Base-by-base conservation (phyloP, 129 eudicot genomes). In the Gnaphalium uliginosum region DNA sequence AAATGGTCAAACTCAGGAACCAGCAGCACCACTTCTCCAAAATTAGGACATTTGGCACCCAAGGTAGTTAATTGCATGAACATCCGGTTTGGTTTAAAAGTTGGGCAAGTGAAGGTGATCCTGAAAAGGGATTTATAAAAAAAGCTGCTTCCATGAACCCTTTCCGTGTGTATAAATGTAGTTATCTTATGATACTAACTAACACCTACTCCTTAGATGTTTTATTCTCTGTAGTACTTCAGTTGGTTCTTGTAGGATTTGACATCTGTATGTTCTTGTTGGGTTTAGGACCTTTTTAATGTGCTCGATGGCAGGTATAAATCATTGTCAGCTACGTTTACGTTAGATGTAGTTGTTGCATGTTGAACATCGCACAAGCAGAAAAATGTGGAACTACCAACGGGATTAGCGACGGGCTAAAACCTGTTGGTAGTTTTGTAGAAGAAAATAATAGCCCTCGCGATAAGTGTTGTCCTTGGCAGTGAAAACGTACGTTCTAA, bases 1-100 rank as follows among this genome's bases (percentile, higher is more conserved):
- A 27, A 63, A 78, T 68, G 85, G 62, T 76, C 83, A 83, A 29
- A 43, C 41, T 65, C 63, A 33, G 51, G 86, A 74, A 75, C 70
- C 46, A n/a, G 73, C 33, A 37, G 19, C 24, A 37, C 68, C 43
- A 13, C 43, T 22, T 7, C 21, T 53, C 29, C 30, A 24, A 76
- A 50, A 27, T 76, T 80, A 76, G 63, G 76, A 22, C 61, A 18
- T 26, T 66, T 68, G 71, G 71, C 57, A 26, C 71, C 46, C 11
- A 37, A 66, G 66, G 78, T 64, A 73, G 75, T 33, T 58, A 69
- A 32, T 66, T 71, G 57, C 68, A 68, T 48, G 73, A 35, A 60
- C 17, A 17, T 30, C 17, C 18, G 29, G 69, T 78, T 69, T 18
- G 63, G 64, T 17, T 41, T 27, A 66, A 76, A 66, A 77, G 58